Percentiles rank a stretch among this genome's conserved stretches.
phyloP scores from a whole-genome alignment of 2,329 filamentous ascomycete species.

The Cryphonectria naterciae region DNA sequence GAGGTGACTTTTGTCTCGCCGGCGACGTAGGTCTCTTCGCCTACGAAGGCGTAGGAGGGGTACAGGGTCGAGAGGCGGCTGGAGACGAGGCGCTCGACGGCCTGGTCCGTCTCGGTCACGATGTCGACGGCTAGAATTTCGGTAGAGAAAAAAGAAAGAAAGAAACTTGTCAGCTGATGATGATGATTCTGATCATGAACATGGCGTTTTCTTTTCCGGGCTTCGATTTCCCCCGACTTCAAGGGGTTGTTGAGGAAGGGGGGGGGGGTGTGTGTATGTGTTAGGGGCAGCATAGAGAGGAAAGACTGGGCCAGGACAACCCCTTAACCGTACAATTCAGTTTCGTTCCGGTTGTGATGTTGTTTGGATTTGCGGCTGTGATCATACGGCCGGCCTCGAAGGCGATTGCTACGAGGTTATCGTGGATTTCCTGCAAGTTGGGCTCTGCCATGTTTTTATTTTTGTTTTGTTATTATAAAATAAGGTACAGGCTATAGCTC shows the following conservation, averaged over 20 bases:
- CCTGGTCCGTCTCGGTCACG: conserved; percentile 70
- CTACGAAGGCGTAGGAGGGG: conserved; percentile 67
- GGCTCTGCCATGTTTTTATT: conserved; percentile 53
- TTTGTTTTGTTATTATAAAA: no score
- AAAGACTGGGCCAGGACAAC: neutral
- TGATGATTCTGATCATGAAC: neutral
- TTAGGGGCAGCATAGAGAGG: conserved; percentile 16
- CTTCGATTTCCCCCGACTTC: neutral
- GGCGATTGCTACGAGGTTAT: conserved; percentile 63
- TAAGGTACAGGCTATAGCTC: no score
- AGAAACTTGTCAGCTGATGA: neutral
- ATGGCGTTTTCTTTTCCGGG: neutral
- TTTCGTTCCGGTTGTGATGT: conserved; percentile 63
- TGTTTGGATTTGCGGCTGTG: conserved; percentile 61
- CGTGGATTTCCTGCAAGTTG: conserved; percentile 64
- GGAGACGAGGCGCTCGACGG: conserved; percentile 66
- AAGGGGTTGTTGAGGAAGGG: neutral
- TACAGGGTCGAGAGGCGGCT: conserved; percentile 55
- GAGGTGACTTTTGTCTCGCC: conserved; percentile 63
- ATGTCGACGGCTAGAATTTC: conserved; percentile 63
- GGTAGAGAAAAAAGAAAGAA: neutral
- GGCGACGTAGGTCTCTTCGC: conserved; percentile 76
- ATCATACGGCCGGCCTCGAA: conserved; percentile 69
- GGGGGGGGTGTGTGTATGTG: conserved; percentile 12
- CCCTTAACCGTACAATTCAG: conserved; percentile 59